Base-by-base conservation (phyloP, 129 eudicot species). In the Tagetes patula region DNA sequence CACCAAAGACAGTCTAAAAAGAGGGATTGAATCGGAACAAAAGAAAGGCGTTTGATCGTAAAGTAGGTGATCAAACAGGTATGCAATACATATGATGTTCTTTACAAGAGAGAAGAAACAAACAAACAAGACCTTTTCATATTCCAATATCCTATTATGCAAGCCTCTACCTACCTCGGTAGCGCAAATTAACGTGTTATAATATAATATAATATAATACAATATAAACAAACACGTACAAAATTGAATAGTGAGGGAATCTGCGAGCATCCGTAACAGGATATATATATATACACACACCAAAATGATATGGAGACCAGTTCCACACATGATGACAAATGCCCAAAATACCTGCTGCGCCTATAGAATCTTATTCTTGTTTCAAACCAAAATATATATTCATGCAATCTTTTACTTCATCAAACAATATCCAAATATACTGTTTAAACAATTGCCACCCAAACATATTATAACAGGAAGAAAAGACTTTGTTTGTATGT, bases 171-270 rank as follows among this genome's bases (percentile, higher is more conserved):
- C 41, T 59, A 59, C 20, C n/a, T 32, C 32, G 8, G 12, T 12
- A 20, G 10, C 55, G 33, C 39, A 66, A 47, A 54, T 45, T 45
- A 48, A 61, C 46, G 70, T 50, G 72, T 64, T 41, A 58, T 50
- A 49, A 47, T 76, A 55, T 13, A 67, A 67, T 50, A 53, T 36
- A 65, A 55, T 78, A 69, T 47, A 3, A 40, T 1, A 20, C 5
- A 33, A 38, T 63, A 53, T 30, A 58, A 8, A 56, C 79, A 80
- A 7, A 74, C 79, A 58, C 75, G 5, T 54, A 74, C 79, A 73
- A 80, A 80, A 74, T 10, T 14, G 56, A 79, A 47, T 33, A 50
- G 41, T 5, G 63, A 73, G 63, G 70, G 83, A 79, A 79, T 72
- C 79, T 46, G 31, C 40, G 65, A 62, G 9, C 38, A 20, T 34